A percentile compares a stretch with the other conserved stretches of the same genome.
Conservation (phyloP, 2,329 filamentous ascomycete species). For the Fusarium goolgardi region DNA sequence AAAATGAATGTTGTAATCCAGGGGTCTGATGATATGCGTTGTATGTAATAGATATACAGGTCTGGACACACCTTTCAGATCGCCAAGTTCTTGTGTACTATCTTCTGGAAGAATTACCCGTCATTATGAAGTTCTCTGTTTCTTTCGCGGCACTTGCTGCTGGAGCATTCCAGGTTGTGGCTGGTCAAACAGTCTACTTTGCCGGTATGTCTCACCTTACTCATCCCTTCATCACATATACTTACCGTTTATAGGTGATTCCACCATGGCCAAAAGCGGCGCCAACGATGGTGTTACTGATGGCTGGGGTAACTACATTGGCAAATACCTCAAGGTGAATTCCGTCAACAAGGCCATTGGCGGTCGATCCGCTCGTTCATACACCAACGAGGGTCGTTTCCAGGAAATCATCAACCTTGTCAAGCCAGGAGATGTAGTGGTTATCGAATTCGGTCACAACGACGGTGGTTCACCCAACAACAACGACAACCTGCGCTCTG, state of each 20-base stretch:
- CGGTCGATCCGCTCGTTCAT: constrained; percentile 74
- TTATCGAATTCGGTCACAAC: constrained; percentile 80
- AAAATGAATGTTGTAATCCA: background rate
- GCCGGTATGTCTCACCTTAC: constrained; percentile 50
- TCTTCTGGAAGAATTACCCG: background rate
- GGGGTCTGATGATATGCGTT: background rate
- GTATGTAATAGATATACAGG: constrained; percentile 14
- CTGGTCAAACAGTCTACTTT: constrained; percentile 54
- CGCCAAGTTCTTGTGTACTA: background rate
- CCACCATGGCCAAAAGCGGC: constrained; percentile 66
- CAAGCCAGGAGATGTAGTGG: constrained; percentile 70
- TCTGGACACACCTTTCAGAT: background rate
- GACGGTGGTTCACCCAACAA: constrained; percentile 68
- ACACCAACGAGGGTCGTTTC: constrained; percentile 74
- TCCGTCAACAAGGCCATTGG: constrained; percentile 73
- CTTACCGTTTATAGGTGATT: constrained; percentile 57
- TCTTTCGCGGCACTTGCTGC: constrained; percentile 35
- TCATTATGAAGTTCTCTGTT: constrained; percentile 41
- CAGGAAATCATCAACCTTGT: constrained; percentile 64
- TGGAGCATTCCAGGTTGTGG: constrained; percentile 31
- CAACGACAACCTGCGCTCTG: constrained; percentile 71
- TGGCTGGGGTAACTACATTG: constrained; percentile 73
- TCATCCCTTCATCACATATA: accelerated
- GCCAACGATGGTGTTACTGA: constrained; percentile 55
- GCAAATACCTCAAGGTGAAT: constrained; percentile 57